Evolutionary conservation across 352 stramenopile genomes (phyloP).

Genomic region (Plasmopara muralis): DNA sequence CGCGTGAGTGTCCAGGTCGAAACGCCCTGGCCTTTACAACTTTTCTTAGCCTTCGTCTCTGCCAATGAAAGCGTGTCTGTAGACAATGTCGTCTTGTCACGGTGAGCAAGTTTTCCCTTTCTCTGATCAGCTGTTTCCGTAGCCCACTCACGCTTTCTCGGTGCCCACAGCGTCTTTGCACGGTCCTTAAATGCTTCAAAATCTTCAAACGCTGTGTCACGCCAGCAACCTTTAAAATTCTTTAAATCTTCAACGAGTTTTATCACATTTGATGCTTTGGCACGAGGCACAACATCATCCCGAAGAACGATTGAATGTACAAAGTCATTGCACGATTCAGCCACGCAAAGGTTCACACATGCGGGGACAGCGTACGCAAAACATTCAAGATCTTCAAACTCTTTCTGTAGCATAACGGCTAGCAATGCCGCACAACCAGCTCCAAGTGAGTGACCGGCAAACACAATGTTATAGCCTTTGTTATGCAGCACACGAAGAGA

Average conservation of each 20-base stretch:
- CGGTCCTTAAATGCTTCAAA: slow-evolving; percentile 76
- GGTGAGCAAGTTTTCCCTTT: slow-evolving; percentile 35
- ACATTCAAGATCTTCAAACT: slow-evolving; percentile 75
- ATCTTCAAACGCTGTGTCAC: slow-evolving; percentile 72
- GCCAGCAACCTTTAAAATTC: slow-evolving; percentile 77
- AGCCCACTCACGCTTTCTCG: slow-evolving; percentile 76
- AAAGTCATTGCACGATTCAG: slow-evolving; percentile 66
- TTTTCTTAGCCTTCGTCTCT: slow-evolving; percentile 23
- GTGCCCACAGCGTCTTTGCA: slow-evolving; percentile 76
- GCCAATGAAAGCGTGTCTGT: slow-evolving; percentile 11
- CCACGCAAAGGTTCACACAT: slow-evolving; percentile 76
- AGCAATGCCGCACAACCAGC: slow-evolving; percentile 69
- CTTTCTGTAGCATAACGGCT: slow-evolving; percentile 80
- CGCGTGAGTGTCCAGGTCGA: slow-evolving; percentile 66
- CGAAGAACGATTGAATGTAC: slow-evolving; percentile 81
- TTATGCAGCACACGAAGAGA: slow-evolving; percentile 65
- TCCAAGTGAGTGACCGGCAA: slow-evolving; percentile 76
- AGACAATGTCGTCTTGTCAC: slow-evolving; percentile 10
- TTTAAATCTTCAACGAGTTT: slow-evolving; percentile 70
- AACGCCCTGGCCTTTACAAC: slow-evolving; percentile 27
- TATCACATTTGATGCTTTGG: slow-evolving; percentile 78
- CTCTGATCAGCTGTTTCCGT: slow-evolving; percentile 50
- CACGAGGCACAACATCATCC: slow-evolving; percentile 79
- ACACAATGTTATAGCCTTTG: slow-evolving; percentile 77
- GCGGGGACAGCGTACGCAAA: slow-evolving; percentile 83